Base-by-base conservation (phyloP, 441 rosid genomes). In the Mallotus japonicus region DNA sequence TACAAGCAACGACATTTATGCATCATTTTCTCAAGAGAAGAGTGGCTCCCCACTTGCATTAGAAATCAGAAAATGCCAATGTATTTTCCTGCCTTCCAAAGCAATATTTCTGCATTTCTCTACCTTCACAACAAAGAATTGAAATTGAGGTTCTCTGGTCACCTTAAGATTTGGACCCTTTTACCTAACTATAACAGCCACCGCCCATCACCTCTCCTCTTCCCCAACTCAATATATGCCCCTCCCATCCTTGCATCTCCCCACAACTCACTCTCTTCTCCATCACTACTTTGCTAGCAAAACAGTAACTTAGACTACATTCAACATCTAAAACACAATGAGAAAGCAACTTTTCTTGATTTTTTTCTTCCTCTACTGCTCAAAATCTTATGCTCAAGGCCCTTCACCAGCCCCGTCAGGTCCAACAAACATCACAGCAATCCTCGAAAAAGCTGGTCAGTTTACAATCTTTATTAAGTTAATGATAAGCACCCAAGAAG, bases 361-460 rank as follows among this genome's bases (percentile, higher is more conserved):
- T 28, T 19, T 78, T 49, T 75, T 75, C 75, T 76, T 81, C 73
- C 75, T 83, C 34, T 46, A 50, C 59, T 67, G 28, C 34, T 74
- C 77, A 69, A 59, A 56, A 22, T 65, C 85, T 15, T 68, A 20
- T 0, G 89, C 96, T 73, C 97, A 89, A 63, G 54, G 79, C 22
- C 88, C 85, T 0, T 67, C 90, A 3, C 84, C 85, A 4, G 65
- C 83, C 3, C 87, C 90, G 2, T 72, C 97, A 0, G 84, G 85
- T 20, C 85, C 87, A 1, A 82, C 86, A 58, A 95, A 95, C 78
- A 85, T 92, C 77, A 88, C 96, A 0, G 87, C 89, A 6, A 75
- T 92, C 72, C 87, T 95, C 6, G 96, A 89, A 81, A 92, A 91
- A 73, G 91, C 86, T 0, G 97, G 97, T 44, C 99, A 95, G 62